Conservation (phyloP, 352 stramenopile species). For the Phytopythium helicoides region DNA sequence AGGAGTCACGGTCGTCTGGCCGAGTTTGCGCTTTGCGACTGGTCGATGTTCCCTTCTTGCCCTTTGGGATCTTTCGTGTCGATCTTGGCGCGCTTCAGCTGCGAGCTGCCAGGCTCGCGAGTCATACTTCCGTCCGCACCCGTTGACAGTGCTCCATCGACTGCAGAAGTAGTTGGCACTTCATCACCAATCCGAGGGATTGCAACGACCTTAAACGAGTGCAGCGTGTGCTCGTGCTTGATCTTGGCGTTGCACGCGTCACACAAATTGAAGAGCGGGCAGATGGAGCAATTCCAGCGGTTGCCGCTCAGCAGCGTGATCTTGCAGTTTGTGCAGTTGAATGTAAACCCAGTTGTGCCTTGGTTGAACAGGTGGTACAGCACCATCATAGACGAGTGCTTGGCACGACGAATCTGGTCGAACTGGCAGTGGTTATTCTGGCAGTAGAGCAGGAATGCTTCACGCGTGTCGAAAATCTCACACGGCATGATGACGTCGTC, state of each 20-base stretch:
- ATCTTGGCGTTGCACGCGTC: conserved; percentile 92
- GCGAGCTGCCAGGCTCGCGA: conserved; percentile 39
- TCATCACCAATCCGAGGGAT: conserved; percentile 69
- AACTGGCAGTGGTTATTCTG: conserved; percentile 89
- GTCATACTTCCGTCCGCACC: conserved; percentile 31
- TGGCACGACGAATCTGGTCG: conserved; percentile 77
- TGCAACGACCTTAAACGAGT: conserved; percentile 91
- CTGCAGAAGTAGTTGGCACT: conserved; percentile 22
- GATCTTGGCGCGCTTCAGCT: conserved; percentile 47
- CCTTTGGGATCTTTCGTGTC: conserved; percentile 17
- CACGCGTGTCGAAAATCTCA: conserved; percentile 94
- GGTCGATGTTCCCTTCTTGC: conserved; percentile 27
- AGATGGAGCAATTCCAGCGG: conserved; percentile 95
- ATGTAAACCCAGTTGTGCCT: conserved; percentile 97
- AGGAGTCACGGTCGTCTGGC: conserved; percentile 31
- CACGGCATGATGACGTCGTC: conserved; percentile 96
- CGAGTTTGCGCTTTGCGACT: conserved; percentile 76
- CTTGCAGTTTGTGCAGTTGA: conserved; percentile 94
- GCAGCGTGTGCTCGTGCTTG: conserved; percentile 91
- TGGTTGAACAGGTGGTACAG: conserved; percentile 90
- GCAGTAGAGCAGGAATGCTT: conserved; percentile 89
- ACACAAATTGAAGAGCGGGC: conserved; percentile 95
- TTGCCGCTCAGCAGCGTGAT: conserved; percentile 94
- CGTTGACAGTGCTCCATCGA: conserved; percentile 26
- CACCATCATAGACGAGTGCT: conserved; percentile 86